Conservation (phyloP, 129 eudicot genomes). For the Centella asiatica region DNA sequence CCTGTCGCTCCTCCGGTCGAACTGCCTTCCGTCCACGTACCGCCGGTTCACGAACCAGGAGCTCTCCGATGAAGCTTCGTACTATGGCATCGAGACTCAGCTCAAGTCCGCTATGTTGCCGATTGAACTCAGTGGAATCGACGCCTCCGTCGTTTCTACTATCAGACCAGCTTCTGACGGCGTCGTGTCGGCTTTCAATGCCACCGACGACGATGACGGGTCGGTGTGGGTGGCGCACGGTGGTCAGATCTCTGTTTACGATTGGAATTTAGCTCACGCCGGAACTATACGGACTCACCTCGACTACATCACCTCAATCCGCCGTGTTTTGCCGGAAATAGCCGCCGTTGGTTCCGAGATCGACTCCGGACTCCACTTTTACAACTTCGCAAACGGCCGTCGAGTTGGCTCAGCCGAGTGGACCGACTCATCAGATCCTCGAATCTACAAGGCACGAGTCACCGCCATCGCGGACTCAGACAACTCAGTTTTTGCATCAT, state of each 20-base stretch:
- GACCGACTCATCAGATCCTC: constrained; percentile 61
- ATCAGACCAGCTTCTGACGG: constrained; percentile 51
- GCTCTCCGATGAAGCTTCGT: constrained; percentile 61
- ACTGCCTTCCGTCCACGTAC: constrained; percentile 56
- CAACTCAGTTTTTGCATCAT: constrained; percentile 41
- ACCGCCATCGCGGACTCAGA: constrained; percentile 41
- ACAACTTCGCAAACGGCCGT: constrained; percentile 31
- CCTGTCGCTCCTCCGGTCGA: constrained; percentile 77
- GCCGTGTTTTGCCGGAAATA: constrained; percentile 30
- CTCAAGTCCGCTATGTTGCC: constrained; percentile 53
- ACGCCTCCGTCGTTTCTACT: constrained; percentile 28
- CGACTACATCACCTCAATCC: constrained; percentile 41
- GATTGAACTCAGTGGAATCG: constrained; percentile 48
- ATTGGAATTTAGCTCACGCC: constrained; percentile 37
- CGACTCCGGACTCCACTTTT: constrained; percentile 62
- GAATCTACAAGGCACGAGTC: constrained; percentile 69
- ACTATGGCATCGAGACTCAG: constrained; percentile 58
- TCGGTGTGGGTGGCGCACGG: constrained; percentile 71
- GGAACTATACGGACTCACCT: constrained; percentile 72
- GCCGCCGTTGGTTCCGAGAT: constrained; percentile 45
- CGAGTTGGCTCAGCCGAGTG: constrained; percentile 58
- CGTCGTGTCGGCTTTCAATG: constrained; percentile 40
- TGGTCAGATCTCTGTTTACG: constrained; percentile 65
- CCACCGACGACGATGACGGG: constrained; percentile 36
- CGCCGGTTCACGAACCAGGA: constrained; percentile 59